Base-by-base conservation (phyloP, 2,329 filamentous ascomycete genomes). In the Curvularia verruculosa region DNA sequence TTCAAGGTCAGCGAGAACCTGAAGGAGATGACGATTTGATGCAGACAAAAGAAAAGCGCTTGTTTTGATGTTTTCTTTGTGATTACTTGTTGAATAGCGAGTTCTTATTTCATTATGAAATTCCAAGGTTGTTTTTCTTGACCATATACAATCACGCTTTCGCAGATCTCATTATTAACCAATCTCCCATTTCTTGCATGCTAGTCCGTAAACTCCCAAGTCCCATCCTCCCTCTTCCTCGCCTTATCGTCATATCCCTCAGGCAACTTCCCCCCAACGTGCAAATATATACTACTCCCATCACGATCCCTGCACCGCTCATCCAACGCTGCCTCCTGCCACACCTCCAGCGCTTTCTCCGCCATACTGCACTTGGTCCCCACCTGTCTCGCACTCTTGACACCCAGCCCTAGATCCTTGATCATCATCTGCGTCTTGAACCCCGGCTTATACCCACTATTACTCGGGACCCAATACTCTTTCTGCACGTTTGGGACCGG, bases 1-100 rank as follows among this genome's bases (percentile, higher is more conserved):
- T 96, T 96, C 81, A 85, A 82, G 65, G 90, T 96, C 23, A 85
- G 90, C 0, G 87, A 93, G 44, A 85, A 92, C 64, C 75, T 96
- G 66, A 92, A 92, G 82, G 86, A 89, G 43, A 95, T 95, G 91
- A 52, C 61, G 12, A 61, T 75, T 10, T 75, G 58, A 52, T 13
- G 28, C 5, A 10, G 48, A 5, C 15, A 28, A 2, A 28, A 18
- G 21, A 49, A 53, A 39, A 51, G 41, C 18, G 28, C 39, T 19
- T 34, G n/a, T 31, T 45, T 9, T n/a, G 1, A 18, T 24, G 10
- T 5, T 26, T 41, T 40, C 9, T 5, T 8, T n/a, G n/a, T n/a
- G n/a, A 0, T 9, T 18, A 3, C 5, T 3, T n/a, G 23, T 18
- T 10, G 3, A 15, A 43, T 26, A 43, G 40, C 23, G 40, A 26